Conservation (phyloP, 73 alveolate genomes). For the Paramecium caudatum region DNA sequence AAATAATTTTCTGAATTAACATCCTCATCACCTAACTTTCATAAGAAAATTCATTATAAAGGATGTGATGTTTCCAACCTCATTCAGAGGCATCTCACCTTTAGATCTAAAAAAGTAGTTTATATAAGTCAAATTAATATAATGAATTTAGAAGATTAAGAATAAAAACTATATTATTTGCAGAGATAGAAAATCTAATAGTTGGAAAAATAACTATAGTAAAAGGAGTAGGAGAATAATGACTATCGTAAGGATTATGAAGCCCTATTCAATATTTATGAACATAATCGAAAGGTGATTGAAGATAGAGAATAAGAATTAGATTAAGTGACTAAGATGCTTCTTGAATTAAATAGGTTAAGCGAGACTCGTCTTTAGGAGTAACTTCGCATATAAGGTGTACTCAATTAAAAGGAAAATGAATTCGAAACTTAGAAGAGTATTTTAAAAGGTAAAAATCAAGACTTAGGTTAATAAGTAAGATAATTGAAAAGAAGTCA, state of each 20-base stretch:
- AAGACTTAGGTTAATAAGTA: neutral
- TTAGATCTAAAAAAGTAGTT: no score
- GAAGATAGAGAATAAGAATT: conserved; percentile 25
- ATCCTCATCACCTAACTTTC: no score
- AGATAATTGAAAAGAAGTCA: neutral
- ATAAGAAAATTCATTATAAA: no score
- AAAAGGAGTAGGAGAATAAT: neutral
- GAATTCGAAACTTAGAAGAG: neutral
- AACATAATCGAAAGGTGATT: conserved; percentile 5
- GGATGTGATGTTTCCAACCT: no score
- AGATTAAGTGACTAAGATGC: neutral
- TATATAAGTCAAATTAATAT: no score
- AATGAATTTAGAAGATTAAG: neutral
- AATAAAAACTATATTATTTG: no score
- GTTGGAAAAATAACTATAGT: neutral
- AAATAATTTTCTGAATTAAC: no score
- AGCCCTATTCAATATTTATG: neutral
- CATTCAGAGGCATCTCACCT: no score
- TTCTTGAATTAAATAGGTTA: neutral
- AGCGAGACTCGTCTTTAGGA: neutral
- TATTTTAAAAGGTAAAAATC: conserved; percentile 15
- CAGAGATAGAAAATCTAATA: neutral
- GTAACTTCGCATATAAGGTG: neutral
- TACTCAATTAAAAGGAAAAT: neutral
- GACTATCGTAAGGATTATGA: neutral